phyloP scores from a whole-genome alignment of 306 rosid species.

The Quercus bicolor region DNA sequence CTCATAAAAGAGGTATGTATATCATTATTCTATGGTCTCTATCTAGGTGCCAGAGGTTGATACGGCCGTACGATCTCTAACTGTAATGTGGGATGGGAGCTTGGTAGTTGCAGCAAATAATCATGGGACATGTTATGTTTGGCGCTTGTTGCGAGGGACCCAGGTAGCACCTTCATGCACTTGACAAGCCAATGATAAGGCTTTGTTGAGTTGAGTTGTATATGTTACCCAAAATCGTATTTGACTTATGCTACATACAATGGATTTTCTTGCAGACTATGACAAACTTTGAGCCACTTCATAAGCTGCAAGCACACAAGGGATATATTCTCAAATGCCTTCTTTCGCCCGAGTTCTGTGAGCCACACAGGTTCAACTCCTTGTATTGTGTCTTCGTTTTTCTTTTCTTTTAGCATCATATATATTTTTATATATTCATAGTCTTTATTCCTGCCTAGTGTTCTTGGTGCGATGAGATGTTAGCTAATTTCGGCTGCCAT shows the following conservation, averaged over 20 bases:
- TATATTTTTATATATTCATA: background rate
- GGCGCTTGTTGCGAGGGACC: slow-evolving; percentile 92
- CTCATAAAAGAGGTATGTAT: slow-evolving; percentile 1
- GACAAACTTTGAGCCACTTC: slow-evolving; percentile 99
- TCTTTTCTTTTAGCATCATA: background rate
- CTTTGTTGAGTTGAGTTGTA: background rate
- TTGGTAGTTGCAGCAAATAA: slow-evolving; percentile 99
- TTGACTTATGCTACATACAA: slow-evolving; percentile 16
- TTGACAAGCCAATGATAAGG: background rate
- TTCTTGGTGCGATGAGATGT: slow-evolving; percentile 16
- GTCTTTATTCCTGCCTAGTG: background rate
- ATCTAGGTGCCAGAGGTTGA: slow-evolving; percentile 97
- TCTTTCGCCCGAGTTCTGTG: slow-evolving; percentile 95
- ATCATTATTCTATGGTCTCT: slow-evolving; percentile 20
- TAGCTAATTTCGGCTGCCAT: slow-evolving; percentile 17
- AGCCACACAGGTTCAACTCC: slow-evolving; percentile 75
- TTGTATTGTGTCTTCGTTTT: background rate
- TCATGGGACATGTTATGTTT: slow-evolving; percentile 93
- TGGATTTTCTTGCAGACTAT: slow-evolving; percentile 64
- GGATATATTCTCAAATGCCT: slow-evolving; percentile 97
- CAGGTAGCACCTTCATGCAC: slow-evolving; percentile 56
- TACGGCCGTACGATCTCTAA: slow-evolving; percentile 93
- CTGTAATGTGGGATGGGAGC: slow-evolving; percentile 99
- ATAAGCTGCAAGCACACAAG: slow-evolving; percentile 94
- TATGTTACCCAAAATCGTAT: background rate